A percentile compares a stretch with the other conserved stretches of the same genome.
Conservation (phyloP, 2,329 filamentous ascomycete genomes). For the Raffaelea albimanens region DNA sequence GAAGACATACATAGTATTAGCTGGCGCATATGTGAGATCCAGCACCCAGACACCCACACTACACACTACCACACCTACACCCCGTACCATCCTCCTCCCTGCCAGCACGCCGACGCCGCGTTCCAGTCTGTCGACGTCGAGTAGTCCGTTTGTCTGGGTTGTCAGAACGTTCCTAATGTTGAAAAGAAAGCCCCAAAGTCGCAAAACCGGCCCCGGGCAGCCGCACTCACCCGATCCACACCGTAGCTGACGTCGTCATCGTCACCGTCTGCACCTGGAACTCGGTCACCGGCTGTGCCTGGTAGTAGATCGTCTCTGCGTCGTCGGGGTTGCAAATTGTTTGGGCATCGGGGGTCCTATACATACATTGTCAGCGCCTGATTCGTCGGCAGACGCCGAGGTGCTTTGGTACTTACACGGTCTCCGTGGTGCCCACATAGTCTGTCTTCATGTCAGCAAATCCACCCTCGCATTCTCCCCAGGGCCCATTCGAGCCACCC, state of each 20-base stretch:
- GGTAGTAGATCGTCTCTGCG: conserved; percentile 11
- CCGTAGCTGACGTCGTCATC: conserved; percentile 9
- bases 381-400: no score
- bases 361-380: conserved; percentile 3
- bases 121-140: conserved; percentile 13
- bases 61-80: conserved; percentile 1
- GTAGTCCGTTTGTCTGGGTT: conserved; percentile 13
- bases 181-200: not conserved
- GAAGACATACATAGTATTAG: no score
- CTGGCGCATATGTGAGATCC: no score
- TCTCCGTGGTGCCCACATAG: conserved; percentile 10
- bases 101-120: conserved; percentile 14
- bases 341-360: conserved; percentile 14
- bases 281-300: conserved; percentile 10
- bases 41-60: no score
- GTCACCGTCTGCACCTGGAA: conserved; percentile 12
- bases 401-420: conserved; percentile 10
- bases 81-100: conserved; percentile 14
- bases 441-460: conserved; percentile 3
- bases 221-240: conserved; percentile 15
- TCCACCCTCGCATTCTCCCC: no score
- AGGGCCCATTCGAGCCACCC: no score
- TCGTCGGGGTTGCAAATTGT: conserved; percentile 14
- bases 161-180: not conserved
- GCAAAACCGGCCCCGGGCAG: not conserved